Base-by-base conservation (phyloP, 148 eudicot species). In the Cornus controversa region DNA sequence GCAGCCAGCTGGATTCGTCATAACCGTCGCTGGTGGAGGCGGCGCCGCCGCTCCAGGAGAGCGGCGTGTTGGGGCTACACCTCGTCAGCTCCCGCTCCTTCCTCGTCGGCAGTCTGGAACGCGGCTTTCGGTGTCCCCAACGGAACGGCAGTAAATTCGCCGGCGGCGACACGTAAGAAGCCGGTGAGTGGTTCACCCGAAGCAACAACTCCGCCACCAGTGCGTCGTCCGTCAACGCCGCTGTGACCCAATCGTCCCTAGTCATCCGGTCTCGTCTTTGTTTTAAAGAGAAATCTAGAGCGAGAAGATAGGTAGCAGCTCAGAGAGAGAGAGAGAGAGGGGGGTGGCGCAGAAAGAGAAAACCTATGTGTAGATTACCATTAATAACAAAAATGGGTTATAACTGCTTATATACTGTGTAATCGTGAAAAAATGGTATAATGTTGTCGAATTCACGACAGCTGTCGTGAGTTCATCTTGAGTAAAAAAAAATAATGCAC, bases 21-120 rank as follows among this genome's bases (percentile, higher is more conserved):
- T 24, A 77, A 0, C 80, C 80, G 14, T 77, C 80, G 68, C 80
- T 77, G 16, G 80, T 54, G 9, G 74, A 77, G 16, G 80, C 68
- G 67, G 60, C 78, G 62, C 69, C 73, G 73, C 57, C 45, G 72
- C 80, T 77, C 80, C 80, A 77, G 8, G 80, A 77, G 67, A 77
- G 80, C 34, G 74, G 74, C 23, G 80, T 77, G 8, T 67, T 77
- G 23, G 80, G 80, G 34, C 74, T 77, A 3, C 73, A 67, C 14
- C 80, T 50, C 9, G 65, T 76, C 50, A 22, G 45, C 11, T 75
- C 77, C 15, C 47, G 25, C 31, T 76, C 79, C 72, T 76, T 76
- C 79, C 67, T 75, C 23, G 23, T 24, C 18, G 66, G 5, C 13
- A 28, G n/a, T 64, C 50, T 76, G 24, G 79, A 34, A 60, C 79